Conservation (phyloP, 2,329 filamentous ascomycete genomes). For the Aspergillus flavus region DNA sequence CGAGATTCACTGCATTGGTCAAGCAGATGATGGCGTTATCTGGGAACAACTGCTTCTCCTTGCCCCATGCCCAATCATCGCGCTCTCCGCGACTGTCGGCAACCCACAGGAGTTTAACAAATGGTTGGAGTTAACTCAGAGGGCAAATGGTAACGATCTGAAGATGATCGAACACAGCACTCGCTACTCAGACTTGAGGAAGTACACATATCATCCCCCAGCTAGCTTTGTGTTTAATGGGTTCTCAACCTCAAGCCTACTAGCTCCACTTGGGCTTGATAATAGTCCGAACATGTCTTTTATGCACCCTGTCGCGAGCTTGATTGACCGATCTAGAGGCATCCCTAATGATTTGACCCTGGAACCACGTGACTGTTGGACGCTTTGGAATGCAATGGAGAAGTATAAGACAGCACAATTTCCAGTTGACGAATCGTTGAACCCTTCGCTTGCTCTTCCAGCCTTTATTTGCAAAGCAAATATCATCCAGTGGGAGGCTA, state of each 20-base stretch:
- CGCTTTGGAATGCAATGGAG: slow-evolving; percentile 66
- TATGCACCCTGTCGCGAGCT: slow-evolving; percentile 67
- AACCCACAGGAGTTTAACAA: slow-evolving; percentile 70
- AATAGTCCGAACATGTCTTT: slow-evolving; percentile 56
- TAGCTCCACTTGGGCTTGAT: slow-evolving; percentile 50
- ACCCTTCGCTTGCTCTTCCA: slow-evolving; percentile 49
- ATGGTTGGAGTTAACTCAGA: slow-evolving; percentile 69
- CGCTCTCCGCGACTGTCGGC: slow-evolving; percentile 76
- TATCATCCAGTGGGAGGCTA: slow-evolving; percentile 65
- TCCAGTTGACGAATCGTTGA: slow-evolving; percentile 41
- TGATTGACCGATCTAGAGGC: slow-evolving; percentile 63
- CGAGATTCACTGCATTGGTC: slow-evolving; percentile 78
- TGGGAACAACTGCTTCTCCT: slow-evolving; percentile 79
- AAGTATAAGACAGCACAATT: slow-evolving; percentile 57
- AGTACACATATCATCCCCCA: slow-evolving; percentile 66
- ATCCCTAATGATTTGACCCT: slow-evolving; percentile 69
- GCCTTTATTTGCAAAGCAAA: slow-evolving; percentile 64
- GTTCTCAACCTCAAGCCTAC: slow-evolving; percentile 37
- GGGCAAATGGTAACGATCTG: slow-evolving; percentile 63
- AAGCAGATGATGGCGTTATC: slow-evolving; percentile 72
- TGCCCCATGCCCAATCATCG: slow-evolving; percentile 75
- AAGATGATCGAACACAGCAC: slow-evolving; percentile 69
- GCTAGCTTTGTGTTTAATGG: slow-evolving; percentile 55
- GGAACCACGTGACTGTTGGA: slow-evolving; percentile 71
- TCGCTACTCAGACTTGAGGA: slow-evolving; percentile 77